phyloP scores from a whole-genome alignment of 2,329 filamentous ascomycete genomes.

The Colletotrichum sp. region DNA sequence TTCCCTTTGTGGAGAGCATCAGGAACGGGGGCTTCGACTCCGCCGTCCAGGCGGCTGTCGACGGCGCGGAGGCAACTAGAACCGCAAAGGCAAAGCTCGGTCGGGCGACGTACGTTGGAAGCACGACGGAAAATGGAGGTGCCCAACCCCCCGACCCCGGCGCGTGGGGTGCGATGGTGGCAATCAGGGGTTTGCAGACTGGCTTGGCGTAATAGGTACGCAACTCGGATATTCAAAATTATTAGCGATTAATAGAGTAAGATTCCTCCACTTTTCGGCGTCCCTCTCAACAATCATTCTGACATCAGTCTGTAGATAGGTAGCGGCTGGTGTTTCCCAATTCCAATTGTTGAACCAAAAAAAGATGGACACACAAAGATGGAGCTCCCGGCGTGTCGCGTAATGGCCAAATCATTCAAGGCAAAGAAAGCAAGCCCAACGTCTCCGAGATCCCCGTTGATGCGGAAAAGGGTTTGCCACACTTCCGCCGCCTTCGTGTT shows the following conservation, averaged over 20 bases:
- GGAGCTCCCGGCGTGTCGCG: not conserved
- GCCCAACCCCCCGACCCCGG: slow-evolving; percentile 68
- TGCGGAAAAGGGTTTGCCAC: not conserved
- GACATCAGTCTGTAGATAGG: not conserved
- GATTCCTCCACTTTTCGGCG: not conserved
- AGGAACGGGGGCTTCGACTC: slow-evolving; percentile 55
- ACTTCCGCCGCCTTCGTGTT: not conserved
- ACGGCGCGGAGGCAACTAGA: slow-evolving; percentile 67
- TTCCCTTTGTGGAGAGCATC: slow-evolving; percentile 57
- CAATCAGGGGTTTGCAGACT: slow-evolving; percentile 43
- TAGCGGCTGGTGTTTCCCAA: not conserved
- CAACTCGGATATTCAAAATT: not conserved
- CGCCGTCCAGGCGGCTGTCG: slow-evolving; percentile 62
- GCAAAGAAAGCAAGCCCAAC: not conserved
- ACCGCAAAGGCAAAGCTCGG: slow-evolving; percentile 69
- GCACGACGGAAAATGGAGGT: slow-evolving; percentile 52
- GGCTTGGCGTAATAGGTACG: slow-evolving; percentile 14
- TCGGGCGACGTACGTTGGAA: slow-evolving; percentile 71
- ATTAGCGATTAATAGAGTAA: not conserved
- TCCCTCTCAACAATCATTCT: not conserved
- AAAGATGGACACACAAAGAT: not conserved
- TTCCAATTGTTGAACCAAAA: not conserved
- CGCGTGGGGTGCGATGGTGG: slow-evolving; percentile 71
- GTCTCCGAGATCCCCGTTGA: not conserved
- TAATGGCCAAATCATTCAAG: not conserved